phyloP scores from a whole-genome alignment of 257 asterid species.

The Nicotiana attenuata region DNA sequence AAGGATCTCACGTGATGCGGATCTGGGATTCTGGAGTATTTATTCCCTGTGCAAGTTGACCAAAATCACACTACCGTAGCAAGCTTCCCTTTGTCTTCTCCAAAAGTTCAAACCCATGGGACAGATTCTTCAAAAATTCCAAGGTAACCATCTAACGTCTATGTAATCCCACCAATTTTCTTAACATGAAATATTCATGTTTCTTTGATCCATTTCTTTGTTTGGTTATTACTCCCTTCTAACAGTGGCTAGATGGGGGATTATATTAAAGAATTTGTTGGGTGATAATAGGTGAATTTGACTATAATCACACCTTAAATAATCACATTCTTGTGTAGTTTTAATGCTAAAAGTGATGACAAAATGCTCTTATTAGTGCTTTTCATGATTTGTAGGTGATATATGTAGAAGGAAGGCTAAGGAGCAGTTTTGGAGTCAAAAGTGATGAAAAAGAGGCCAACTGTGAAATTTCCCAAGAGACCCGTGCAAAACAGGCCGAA shows the following conservation, averaged over 20 bases:
- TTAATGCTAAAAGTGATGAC: no score
- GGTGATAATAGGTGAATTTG: no score
- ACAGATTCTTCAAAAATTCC: conserved; percentile 54
- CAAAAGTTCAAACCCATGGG: conserved; percentile 46
- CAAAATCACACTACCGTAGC: background rate
- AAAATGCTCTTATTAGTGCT: no score
- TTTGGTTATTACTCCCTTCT: background rate
- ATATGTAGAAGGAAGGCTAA: no score
- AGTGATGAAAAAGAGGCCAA: no score
- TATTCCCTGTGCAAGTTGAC: conserved; percentile 2
- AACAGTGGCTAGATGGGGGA: background rate
- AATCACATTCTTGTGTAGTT: no score
- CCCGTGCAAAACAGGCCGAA: no score
- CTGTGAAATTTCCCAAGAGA: no score
- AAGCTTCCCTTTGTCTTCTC: conserved; percentile 7
- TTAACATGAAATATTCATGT: background rate
- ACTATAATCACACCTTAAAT: no score
- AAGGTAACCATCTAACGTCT: conserved; percentile 33
- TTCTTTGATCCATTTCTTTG: background rate
- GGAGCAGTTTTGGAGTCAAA: no score
- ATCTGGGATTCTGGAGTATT: conserved; percentile 30
- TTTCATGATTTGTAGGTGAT: no score
- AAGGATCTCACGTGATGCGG: conserved; percentile 24
- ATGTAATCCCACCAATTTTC: background rate
- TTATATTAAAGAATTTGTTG: background rate